Conservation (phyloP, 768 basidiomycete genomes). For the Gautieria morchelliformis region DNA sequence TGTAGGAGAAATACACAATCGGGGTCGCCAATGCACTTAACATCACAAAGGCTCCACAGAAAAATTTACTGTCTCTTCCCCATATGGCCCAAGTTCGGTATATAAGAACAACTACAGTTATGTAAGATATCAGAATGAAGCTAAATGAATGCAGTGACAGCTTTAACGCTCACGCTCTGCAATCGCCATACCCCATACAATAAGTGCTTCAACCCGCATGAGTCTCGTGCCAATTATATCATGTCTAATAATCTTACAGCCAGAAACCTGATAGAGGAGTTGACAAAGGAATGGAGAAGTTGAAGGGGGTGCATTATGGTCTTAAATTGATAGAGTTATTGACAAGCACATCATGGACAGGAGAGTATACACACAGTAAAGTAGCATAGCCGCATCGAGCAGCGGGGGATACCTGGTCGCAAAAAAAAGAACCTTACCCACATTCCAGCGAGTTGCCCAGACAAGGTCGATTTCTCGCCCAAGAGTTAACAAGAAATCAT, state of each 20-base stretch:
- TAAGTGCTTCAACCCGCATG: too few relatives aligned
- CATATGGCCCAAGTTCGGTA: slow-evolving; percentile 6
- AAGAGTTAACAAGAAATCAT: slow-evolving; percentile 9
- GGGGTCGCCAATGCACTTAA: background rate
- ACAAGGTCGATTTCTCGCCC: slow-evolving; percentile 3
- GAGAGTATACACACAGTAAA: background rate
- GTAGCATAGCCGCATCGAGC: background rate
- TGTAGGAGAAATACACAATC: background rate
- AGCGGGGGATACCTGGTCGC: slow-evolving; percentile 1
- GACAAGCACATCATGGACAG: too few relatives aligned
- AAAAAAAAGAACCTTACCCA: slow-evolving; percentile 3
- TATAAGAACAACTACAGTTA: background rate
- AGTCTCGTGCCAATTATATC: too few relatives aligned
- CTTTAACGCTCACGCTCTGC: background rate
- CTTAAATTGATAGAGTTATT: too few relatives aligned
- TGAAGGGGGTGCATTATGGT: too few relatives aligned
- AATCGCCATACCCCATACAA: background rate
- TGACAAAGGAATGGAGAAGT: too few relatives aligned
- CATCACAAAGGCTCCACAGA: background rate
- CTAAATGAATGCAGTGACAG: background rate
- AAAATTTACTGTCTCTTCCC: background rate
- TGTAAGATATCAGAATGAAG: background rate
- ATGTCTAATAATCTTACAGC: too few relatives aligned
- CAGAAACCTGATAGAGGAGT: too few relatives aligned
- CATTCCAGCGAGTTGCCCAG: slow-evolving; percentile 5